phyloP scores from a whole-genome alignment of 2,329 filamentous ascomycete species.

The Xylariales sp. region DNA sequence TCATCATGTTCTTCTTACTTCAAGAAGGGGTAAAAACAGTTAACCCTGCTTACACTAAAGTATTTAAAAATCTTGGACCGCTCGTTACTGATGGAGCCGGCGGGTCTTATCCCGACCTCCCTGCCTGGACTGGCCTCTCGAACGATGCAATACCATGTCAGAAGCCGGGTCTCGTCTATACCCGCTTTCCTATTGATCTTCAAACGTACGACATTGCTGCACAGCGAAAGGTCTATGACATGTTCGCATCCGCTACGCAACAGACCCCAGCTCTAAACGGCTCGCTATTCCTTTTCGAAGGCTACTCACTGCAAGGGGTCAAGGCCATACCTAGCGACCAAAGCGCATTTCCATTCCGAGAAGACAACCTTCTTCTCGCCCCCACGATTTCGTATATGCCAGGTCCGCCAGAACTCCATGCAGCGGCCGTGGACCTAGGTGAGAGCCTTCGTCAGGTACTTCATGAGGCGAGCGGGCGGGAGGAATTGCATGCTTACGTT shows the following conservation, averaged over 20 bases:
- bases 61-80: slow-evolving; percentile 37
- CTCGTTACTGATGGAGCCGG: slow-evolving; percentile 5
- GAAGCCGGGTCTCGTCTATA: slow-evolving; percentile 38
- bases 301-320: slow-evolving; percentile 39
- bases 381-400: slow-evolving; percentile 49
- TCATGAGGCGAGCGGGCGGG: slow-evolving; percentile 38
- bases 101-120: slow-evolving; percentile 35
- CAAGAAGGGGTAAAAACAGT: too few species aligned
- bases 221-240: slow-evolving; percentile 52
- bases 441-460: slow-evolving; percentile 45
- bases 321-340: slow-evolving; percentile 33
- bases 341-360: slow-evolving; percentile 40
- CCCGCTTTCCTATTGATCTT: slow-evolving; percentile 42
- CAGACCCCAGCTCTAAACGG: slow-evolving; percentile 48
- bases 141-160: slow-evolving; percentile 32
- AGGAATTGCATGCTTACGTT: slow-evolving; percentile 47
- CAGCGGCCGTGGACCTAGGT: slow-evolving; percentile 46
- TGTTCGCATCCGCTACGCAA: slow-evolving; percentile 51
- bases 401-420: slow-evolving; percentile 40
- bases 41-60: neutral
- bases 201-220: slow-evolving; percentile 51
- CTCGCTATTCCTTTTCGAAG: slow-evolving; percentile 44
- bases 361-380: slow-evolving; percentile 35
- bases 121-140: slow-evolving; percentile 30
- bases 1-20: too few species aligned